Evolutionary conservation across 208 protist species (phyloP).

Genomic region (Leishmania arabica): DNA sequence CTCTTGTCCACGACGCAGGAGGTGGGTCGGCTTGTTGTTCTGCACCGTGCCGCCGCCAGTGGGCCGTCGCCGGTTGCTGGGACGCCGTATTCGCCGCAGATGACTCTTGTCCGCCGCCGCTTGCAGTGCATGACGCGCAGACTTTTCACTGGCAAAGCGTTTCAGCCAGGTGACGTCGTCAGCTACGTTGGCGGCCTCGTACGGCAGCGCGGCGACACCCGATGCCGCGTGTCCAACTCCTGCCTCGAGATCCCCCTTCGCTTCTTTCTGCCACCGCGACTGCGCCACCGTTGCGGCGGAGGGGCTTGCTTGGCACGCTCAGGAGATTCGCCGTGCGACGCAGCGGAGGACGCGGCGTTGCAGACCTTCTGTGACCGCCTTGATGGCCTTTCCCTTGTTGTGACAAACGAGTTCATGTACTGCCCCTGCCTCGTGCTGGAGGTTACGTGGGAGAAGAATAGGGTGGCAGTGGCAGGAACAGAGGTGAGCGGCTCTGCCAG

Average conservation of each 20-base stretch:
- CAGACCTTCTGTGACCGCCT: constrained; percentile 47
- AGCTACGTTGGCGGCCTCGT: constrained; percentile 77
- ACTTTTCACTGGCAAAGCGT: constrained; percentile 73
- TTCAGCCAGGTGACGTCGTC: constrained; percentile 73
- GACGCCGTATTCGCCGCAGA: constrained; percentile 18
- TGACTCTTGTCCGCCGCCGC: constrained; percentile 22
- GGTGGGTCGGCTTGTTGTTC: constrained; percentile 34
- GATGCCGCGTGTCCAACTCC: constrained; percentile 59
- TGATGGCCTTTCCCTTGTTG: constrained; percentile 57
- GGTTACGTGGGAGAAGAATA: constrained; percentile 12
- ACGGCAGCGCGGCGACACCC: constrained; percentile 30
- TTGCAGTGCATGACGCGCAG: constrained; percentile 57
- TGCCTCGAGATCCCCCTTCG: constrained; percentile 71
- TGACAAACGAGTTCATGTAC: constrained; percentile 92
- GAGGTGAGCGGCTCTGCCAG: neutral
- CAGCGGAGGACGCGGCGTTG: neutral
- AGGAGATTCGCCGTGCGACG: neutral
- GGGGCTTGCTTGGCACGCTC: neutral
- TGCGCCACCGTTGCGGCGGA: constrained; percentile 18
- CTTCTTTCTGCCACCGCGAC: constrained; percentile 49
- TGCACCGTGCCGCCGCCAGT: neutral
- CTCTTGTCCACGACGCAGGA: constrained; percentile 28
- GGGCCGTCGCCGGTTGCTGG: no score
- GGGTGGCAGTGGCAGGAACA: neutral
- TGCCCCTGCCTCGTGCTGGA: constrained; percentile 61